Conservation (phyloP, 2,329 filamentous ascomycete species). For the Fusarium sublunatum region DNA sequence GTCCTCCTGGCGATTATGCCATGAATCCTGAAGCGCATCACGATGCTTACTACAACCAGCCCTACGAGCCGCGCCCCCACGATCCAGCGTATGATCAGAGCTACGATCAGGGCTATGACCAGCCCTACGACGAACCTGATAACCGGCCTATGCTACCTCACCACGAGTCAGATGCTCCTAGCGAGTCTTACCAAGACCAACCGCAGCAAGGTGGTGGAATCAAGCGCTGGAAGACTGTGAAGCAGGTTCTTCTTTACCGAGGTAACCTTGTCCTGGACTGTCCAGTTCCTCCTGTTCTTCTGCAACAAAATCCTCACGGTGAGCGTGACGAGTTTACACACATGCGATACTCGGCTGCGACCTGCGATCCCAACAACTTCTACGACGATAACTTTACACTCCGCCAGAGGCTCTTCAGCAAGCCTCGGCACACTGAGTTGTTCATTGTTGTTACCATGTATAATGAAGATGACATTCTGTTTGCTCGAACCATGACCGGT, state of each 20-base stretch:
- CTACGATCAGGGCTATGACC: slow-evolving; percentile 87
- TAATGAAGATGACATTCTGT: slow-evolving; percentile 96
- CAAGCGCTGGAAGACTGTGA: slow-evolving; percentile 97
- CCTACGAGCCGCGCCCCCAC: slow-evolving; percentile 24
- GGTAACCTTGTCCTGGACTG: slow-evolving; percentile 98
- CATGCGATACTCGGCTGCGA: slow-evolving; percentile 94
- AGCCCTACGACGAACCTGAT: slow-evolving; percentile 84
- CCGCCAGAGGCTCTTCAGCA: slow-evolving; percentile 90
- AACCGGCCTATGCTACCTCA: slow-evolving; percentile 72
- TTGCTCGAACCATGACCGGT: slow-evolving; percentile 94
- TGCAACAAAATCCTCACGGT: slow-evolving; percentile 89
- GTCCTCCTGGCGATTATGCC: slow-evolving; percentile 71
- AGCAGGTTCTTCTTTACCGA: slow-evolving; percentile 96
- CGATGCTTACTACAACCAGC: slow-evolving; percentile 30
- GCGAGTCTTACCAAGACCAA: slow-evolving; percentile 60
- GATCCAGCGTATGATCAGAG: not conserved
- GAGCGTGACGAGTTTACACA: slow-evolving; percentile 93
- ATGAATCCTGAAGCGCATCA: slow-evolving; percentile 82
- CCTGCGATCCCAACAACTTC: slow-evolving; percentile 91
- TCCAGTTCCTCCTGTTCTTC: slow-evolving; percentile 86
- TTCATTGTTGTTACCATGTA: slow-evolving; percentile 99
- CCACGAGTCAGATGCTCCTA: slow-evolving; percentile 60
- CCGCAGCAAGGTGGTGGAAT: slow-evolving; percentile 62
- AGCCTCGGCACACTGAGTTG: slow-evolving; percentile 90
- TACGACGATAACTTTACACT: slow-evolving; percentile 90